Base-by-base conservation (phyloP, 345 rosid genomes). In the Melastoma malabathricum region DNA sequence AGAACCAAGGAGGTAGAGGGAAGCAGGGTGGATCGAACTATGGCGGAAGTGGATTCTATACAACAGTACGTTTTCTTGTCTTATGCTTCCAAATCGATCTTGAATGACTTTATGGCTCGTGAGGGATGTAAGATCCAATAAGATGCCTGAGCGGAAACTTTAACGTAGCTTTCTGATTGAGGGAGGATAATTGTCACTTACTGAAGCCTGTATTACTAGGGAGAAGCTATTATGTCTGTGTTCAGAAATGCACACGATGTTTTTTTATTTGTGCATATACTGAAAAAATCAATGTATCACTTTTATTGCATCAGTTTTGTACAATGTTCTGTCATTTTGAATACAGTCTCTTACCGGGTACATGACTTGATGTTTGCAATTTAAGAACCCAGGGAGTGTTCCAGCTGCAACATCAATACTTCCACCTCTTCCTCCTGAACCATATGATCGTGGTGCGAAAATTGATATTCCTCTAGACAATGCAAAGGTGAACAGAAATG, bases 371-470 rank as follows among this genome's bases (percentile, higher is more conserved):
- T 50, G 52, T 18, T 18, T 20, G 44, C 56, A 51, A 70, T 68
- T 68, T 50, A 64, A 93, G 99, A 83, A 79, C 72, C 83, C 78
- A 38, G 79, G 71, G 73, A 76, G 68, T 58, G 95, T 79, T 48
- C 83, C 86, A 38, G 68, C 95, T 54, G 88, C 90, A 61, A 70
- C 76, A 49, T 75, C 89, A 49, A 75, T 67, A 75, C 92, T 80
- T 62, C 72, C 95, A 27, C 92, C 98, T 18, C 94, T 93, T 72
- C 94, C 97, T 64, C 92, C 81, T 16, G 99, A 93, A 63, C 94
- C 85, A 15, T 77, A 84, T 67, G 98, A 84, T 38, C 82, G 89
- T 13, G 95, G 84, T 66, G 84, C 90, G 68, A 76, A 95, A 23
- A 48, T 76, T 62, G 90, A 88, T 52, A 83, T 92, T 66, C 83